Percentiles rank a stretch among this genome's conserved stretches.
Evolutionary conservation across 2,329 filamentous ascomycete genomes (phyloP).

Genomic region (Colletotrichum agaves): DNA sequence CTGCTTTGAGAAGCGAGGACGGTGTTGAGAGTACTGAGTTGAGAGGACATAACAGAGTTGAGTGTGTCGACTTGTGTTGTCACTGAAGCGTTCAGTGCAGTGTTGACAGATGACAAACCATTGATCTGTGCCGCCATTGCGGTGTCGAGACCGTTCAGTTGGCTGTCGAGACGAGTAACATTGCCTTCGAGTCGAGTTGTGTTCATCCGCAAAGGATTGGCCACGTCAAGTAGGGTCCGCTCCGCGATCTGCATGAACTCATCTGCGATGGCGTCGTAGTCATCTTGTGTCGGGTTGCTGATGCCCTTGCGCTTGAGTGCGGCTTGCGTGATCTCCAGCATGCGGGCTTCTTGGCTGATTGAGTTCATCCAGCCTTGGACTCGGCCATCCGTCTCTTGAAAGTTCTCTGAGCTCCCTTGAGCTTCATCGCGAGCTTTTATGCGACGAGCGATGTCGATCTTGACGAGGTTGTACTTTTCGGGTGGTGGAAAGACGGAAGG

Average conservation of each 20-base stretch:
- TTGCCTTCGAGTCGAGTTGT: neutral
- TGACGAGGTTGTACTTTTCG: slow-evolving; percentile 42
- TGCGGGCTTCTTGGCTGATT: slow-evolving; percentile 28
- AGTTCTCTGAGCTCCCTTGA: slow-evolving; percentile 34
- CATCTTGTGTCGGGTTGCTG: slow-evolving; percentile 33
- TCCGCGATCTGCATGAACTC: slow-evolving; percentile 36
- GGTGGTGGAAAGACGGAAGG: neutral
- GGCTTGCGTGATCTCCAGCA: slow-evolving; percentile 34
- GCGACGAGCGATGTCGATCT: slow-evolving; percentile 46
- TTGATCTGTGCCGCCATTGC: neutral
- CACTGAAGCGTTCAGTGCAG: neutral
- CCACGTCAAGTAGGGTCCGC: slow-evolving; percentile 35
- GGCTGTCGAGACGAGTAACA: slow-evolving; percentile 6
- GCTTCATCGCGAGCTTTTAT: slow-evolving; percentile 50
- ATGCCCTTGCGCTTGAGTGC: slow-evolving; percentile 32
- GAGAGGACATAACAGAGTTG: neutral
- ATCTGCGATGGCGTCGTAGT: slow-evolving; percentile 32
- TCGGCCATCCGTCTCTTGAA: slow-evolving; percentile 24
- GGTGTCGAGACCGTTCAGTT: neutral
- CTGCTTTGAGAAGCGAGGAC: neutral
- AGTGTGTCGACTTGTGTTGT: neutral
- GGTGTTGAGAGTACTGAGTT: neutral
- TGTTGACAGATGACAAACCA: neutral
- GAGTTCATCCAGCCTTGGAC: slow-evolving; percentile 33
- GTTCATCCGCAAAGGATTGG: slow-evolving; percentile 34